Evolutionary conservation across 805 yeast genomes (phyloP).

Genomic region (Myxozyma vanderwaltii): DNA sequence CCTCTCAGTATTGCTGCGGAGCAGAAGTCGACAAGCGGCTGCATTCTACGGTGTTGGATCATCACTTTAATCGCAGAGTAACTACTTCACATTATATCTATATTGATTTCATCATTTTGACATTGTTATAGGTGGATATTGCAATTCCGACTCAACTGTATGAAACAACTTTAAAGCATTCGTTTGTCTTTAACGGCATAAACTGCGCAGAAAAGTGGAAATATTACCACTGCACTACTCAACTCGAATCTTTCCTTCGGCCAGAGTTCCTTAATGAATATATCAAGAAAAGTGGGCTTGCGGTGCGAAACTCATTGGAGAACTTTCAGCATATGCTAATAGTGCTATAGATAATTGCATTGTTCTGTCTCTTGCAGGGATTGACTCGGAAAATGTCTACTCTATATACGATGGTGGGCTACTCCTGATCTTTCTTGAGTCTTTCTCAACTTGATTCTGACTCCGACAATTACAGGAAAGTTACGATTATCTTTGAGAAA

Average conservation of each 20-base stretch:
- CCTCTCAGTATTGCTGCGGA: conserved; percentile 6
- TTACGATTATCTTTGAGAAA: conserved; percentile 19
- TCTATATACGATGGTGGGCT: conserved; percentile 29
- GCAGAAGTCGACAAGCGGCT: conserved; percentile 5
- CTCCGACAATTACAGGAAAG: conserved; percentile 3
- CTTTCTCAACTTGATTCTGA: not conserved
- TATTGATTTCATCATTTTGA: not conserved
- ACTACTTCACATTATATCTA: not conserved
- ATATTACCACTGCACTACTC: conserved; percentile 22
- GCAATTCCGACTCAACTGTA: conserved; percentile 14
- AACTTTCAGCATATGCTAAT: not conserved
- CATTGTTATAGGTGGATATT: conserved; percentile 23
- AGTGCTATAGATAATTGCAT: conserved; percentile 24
- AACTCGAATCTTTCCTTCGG: conserved; percentile 19
- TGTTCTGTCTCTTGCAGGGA: conserved; percentile 20
- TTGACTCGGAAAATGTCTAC: conserved; percentile 29
- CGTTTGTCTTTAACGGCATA: conserved; percentile 11
- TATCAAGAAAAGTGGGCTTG: conserved; percentile 21
- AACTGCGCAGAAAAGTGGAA: conserved; percentile 11
- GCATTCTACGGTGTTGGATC: conserved; percentile 15
- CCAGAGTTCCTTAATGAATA: conserved; percentile 25
- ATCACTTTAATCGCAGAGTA: conserved; percentile 29
- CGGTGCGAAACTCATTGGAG: no score
- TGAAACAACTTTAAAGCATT: not conserved
- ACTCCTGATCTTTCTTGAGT: not conserved